Percentiles rank a stretch among this genome's conserved stretches.
phyloP scores from a whole-genome alignment of 805 yeast species.

The Yamadazyma tumulicola region DNA sequence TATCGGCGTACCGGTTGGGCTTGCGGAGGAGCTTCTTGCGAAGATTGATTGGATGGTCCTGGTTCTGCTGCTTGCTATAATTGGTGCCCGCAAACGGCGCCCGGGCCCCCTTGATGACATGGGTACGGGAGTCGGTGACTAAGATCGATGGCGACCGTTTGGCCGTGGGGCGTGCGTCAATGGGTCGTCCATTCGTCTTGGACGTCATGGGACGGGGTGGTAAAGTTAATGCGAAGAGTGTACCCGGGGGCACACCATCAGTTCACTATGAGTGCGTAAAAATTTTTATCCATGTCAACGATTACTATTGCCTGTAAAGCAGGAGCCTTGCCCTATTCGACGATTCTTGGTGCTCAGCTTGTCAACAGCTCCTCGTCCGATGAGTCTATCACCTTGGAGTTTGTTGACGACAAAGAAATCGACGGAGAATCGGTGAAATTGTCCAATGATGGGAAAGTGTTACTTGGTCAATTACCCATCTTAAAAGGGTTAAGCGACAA shows the following conservation, averaged over 20 bases:
- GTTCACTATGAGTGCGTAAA: neutral
- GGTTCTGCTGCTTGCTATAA: conserved; percentile 36
- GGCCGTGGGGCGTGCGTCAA: conserved; percentile 62
- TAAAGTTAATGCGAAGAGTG: too few relatives aligned
- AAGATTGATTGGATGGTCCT: conserved; percentile 13
- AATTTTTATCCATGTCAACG: conserved; percentile 28
- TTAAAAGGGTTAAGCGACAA: conserved; percentile 49
- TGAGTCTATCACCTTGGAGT: conserved; percentile 54
- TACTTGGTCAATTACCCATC: conserved; percentile 41
- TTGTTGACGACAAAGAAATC: conserved; percentile 63
- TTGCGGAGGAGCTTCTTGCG: conserved; percentile 27
- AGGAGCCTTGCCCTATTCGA: conserved; percentile 73
- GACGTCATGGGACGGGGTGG: too few relatives aligned
- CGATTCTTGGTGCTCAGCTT: conserved; percentile 72
- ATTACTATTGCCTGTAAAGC: conserved; percentile 84
- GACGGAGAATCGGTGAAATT: conserved; percentile 47
- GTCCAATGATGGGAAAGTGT: conserved; percentile 40
- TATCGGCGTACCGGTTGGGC: conserved; percentile 58
- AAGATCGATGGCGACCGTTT: conserved; percentile 89
- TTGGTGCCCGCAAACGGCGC: conserved; percentile 80
- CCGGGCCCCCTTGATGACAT: conserved; percentile 45
- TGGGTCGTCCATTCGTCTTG: too few relatives aligned
- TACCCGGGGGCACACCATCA: too few relatives aligned
- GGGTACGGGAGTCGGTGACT: conserved; percentile 81
- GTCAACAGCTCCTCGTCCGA: conserved; percentile 46